Percentiles rank a stretch among this genome's conserved stretches.
Evolutionary conservation across 23 red algal genomes (phyloP).

Genomic region (Chondrus crispus): DNA sequence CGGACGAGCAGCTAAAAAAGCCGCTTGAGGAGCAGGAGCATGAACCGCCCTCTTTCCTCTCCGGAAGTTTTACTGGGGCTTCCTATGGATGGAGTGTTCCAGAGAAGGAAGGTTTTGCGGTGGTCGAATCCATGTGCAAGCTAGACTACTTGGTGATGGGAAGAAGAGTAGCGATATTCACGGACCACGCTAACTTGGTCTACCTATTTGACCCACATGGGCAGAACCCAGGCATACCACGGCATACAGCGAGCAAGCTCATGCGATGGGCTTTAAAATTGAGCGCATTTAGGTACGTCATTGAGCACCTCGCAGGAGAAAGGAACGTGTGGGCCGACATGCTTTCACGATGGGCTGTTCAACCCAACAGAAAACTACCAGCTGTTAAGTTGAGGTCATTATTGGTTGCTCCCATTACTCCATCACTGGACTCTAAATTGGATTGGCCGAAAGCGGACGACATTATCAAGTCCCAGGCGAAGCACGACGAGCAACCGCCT

Average conservation of each 20-base stretch:
- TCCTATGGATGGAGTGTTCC: neutral
- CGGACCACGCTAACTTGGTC: conserved; percentile 13
- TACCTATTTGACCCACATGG: neutral
- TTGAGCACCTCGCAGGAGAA: conserved; percentile 2
- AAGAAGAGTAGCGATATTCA: neutral
- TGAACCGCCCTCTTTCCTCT: conserved; percentile 12
- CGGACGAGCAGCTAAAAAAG: neutral
- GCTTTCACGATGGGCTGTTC: neutral
- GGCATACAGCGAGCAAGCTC: conserved; percentile 14
- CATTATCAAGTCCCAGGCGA: neutral
- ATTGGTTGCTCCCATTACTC: too few species aligned
- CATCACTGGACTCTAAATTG: too few species aligned
- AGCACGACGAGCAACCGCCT: neutral
- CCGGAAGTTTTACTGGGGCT: neutral
- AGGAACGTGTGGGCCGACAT: conserved; percentile 14
- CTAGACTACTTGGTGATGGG: conserved; percentile 8
- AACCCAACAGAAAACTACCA: neutral
- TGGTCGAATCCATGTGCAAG: neutral
- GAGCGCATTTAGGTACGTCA: neutral
- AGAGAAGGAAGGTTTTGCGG: neutral
- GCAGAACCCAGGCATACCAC: neutral
- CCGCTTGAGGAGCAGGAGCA: neutral
- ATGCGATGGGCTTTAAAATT: neutral
- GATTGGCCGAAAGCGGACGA: neutral
- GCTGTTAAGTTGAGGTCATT: neutral